Base-by-base conservation (phyloP, 305 asterid genomes). In the Rubia balearica region DNA sequence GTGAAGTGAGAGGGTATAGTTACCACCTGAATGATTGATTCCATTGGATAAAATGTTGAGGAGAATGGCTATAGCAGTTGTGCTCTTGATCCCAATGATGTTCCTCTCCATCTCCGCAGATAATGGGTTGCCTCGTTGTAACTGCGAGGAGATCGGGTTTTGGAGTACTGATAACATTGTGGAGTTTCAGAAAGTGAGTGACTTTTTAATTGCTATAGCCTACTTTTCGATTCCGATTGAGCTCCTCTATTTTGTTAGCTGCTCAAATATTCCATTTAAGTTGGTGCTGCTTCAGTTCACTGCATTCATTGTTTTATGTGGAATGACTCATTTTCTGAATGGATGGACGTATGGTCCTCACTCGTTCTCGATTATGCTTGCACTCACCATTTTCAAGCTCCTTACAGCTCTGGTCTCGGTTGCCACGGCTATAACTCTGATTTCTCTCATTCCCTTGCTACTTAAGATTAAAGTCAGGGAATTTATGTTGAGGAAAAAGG, bases 331-430 rank as follows among this genome's bases (percentile, higher is more conserved):
- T 86, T 78, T 95, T 73, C 88, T 95, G 21, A 91, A 90, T 67
- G 95, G 92, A 43, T 95, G 98, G 99, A 90, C 97, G 24, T 95
- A 95, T 21, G 96, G 92, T 8, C 98, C 96, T 60, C 99, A 95
- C 80, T 65, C 98, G 0, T 92, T 92, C 76, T 92, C 90, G 74
- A 90, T 95, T 42, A 87, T 92, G 94, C 91, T 92, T 51, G 96
- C 97, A 38, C 88, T 95, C 76, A 92, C 99, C 21, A 69, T 90
- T 59, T 89, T 88, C 84, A 95, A 95, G 72, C 81, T 85, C 77
- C 95, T 95, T 48, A 95, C 99, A 2, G 99, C 99, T 6, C 69
- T 95, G 43, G 99, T 95, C 56, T 95, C 98, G 5, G 87, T 92
- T 24, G 99, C 98, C 72, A 95, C 99, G 24, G 94, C 99, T 65